Base-by-base conservation (phyloP, 2,329 filamentous ascomycete species). In the Alternaria arborescens region DNA sequence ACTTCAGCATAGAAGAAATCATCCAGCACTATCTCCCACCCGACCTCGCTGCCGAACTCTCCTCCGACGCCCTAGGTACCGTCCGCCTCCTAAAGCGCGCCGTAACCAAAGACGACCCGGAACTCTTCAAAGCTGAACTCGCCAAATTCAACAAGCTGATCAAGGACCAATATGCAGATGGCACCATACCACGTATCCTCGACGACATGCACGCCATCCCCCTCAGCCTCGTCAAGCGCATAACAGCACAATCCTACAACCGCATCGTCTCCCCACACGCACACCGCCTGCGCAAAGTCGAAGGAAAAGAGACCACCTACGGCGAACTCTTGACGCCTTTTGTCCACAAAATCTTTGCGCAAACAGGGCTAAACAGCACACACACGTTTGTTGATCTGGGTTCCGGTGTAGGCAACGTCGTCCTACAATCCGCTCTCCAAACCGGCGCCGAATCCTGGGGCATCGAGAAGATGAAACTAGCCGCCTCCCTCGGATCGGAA, bases 401-500 rank as follows among this genome's bases (percentile, higher is more conserved):
- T 50, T 98, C 94, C 2, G 95, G 95, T 30, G 95, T 98, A 16
- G 95, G 94, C 48, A 99, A 98, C 75, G 94, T 98, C 3, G 93
- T 95, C 26, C 83, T 99, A 52, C 95, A 99, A 78, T 93, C 94
- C 2, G 95, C 95, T 0, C 86, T 99, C 20, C 92, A 99, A 78
- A 89, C 94, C 53, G 95, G 95, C 18, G 97, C 93, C 77, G 93
- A 97, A 76, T 94, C 91, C 78, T 97, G 93, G 90, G 95, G 95
- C 28, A 97, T 94, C 72, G 95, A 99, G 79, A 92, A 96, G 85
- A 97, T 97, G 93, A 86, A 90, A 58, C 96, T 95, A 62, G 92
- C 94, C 2, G 94, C 91, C 81, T 88, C 89, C 57, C 86, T 97
- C 32, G 95, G 93, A 8, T 88, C 91, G 26, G 85, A 89, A 26